phyloP scores from a whole-genome alignment of 176 grass and related monocot genomes.

The Triticum monococcum region DNA sequence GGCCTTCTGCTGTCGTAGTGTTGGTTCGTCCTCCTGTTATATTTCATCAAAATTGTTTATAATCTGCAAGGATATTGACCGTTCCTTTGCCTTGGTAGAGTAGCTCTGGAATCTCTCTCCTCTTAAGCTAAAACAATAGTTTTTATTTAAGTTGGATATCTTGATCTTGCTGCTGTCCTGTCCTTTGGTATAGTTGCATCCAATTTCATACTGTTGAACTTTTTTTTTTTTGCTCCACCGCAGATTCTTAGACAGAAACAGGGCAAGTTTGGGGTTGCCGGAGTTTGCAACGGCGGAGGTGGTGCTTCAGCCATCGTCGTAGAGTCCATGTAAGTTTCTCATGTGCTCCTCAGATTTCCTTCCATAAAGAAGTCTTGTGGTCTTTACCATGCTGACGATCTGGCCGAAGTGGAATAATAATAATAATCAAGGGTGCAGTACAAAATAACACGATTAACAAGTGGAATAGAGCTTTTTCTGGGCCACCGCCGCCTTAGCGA shows the following conservation, averaged over 20 bases:
- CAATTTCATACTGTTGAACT: neutral
- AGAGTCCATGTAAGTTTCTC: slow-evolving; percentile 70
- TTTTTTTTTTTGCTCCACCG: neutral
- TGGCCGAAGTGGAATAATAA: too few species aligned
- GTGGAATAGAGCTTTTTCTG: neutral
- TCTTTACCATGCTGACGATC: neutral
- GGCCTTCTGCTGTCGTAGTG: neutral
- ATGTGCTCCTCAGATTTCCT: neutral
- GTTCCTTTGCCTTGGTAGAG: neutral
- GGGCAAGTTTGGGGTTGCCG: slow-evolving; percentile 60
- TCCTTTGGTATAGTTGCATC: too few species aligned
- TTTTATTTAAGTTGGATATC: too few species aligned
- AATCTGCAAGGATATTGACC: neutral
- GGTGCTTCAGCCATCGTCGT: slow-evolving; percentile 84
- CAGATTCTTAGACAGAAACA: slow-evolving; percentile 73
- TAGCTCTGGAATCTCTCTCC: too few species aligned
- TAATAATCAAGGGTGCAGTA: neutral
- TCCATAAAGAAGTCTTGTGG: neutral
- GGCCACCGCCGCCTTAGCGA: neutral
- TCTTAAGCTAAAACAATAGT: too few species aligned
- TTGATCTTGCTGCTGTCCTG: too few species aligned
- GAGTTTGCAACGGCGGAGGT: slow-evolving; percentile 92
- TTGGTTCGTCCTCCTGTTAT: neutral
- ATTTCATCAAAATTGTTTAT: neutral
- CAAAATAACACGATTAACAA: neutral